Conservation (phyloP, 164 flowering plant genomes). For the Vitis rotundifolia region DNA sequence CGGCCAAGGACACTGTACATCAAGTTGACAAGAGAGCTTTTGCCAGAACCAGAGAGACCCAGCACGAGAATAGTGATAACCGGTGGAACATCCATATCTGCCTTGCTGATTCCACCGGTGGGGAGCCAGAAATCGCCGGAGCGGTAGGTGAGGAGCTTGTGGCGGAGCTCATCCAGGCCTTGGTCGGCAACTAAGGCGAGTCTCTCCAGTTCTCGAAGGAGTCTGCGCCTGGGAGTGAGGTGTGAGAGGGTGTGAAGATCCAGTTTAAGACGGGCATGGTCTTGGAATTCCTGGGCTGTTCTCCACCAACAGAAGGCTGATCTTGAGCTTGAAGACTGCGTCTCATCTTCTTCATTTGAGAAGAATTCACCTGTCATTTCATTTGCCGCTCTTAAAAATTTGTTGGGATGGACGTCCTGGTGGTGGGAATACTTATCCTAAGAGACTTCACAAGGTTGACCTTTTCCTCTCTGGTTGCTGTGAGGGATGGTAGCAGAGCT, state of each 20-base stretch:
- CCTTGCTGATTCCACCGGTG: slow-evolving; percentile 64
- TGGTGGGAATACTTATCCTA: too few relatives aligned
- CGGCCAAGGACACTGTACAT: slow-evolving; percentile 80
- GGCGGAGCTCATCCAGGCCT: slow-evolving; percentile 69
- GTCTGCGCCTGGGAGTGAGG: slow-evolving; percentile 49
- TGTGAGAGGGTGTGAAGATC: slow-evolving; percentile 29
- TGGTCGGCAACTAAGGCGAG: slow-evolving; percentile 52
- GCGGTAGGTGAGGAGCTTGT: slow-evolving; percentile 54
- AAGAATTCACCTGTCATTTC: too few relatives aligned
- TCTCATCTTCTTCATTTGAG: too few relatives aligned
- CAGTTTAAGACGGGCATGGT: too few relatives aligned
- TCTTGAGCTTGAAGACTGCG: too few relatives aligned
- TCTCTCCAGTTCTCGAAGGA: slow-evolving; percentile 76
- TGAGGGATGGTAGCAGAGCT: too few relatives aligned
- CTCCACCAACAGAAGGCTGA: too few relatives aligned
- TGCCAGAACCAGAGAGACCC: slow-evolving; percentile 69
- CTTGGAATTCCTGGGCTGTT: too few relatives aligned
- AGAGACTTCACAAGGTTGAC: too few relatives aligned
- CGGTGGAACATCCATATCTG: slow-evolving; percentile 59
- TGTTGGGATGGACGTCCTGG: too few relatives aligned
- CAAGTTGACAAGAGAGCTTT: slow-evolving; percentile 71
- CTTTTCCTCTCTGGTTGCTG: too few relatives aligned
- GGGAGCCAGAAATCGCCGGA: slow-evolving; percentile 79
- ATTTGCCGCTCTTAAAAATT: too few relatives aligned
- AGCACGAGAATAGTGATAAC: slow-evolving; percentile 51